phyloP scores from a whole-genome alignment of 805 yeast genomes.

The Jamesozyma jinghongensis region DNA sequence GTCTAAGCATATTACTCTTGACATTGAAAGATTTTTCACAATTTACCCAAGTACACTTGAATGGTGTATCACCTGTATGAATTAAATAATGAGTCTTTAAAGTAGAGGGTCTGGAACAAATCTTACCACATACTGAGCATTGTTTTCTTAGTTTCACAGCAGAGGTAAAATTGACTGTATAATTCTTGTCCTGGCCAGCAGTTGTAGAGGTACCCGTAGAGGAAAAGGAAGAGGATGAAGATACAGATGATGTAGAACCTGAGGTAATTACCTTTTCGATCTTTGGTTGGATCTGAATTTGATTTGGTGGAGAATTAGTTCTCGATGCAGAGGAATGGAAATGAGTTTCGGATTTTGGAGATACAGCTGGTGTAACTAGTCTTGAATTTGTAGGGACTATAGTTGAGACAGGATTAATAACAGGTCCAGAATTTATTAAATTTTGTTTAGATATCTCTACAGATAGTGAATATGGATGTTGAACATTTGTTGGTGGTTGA shows the following conservation, averaged over 20 bases:
- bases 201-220: background rate
- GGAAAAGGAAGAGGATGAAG: too few relatives aligned
- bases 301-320: background rate
- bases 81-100: constrained; percentile 69
- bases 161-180: constrained; percentile 6
- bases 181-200: constrained; percentile 1
- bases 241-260: too few relatives aligned
- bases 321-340: background rate
- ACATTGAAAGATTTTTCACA: constrained; percentile 69
- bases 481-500: too few relatives aligned
- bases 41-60: constrained; percentile 48
- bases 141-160: constrained; percentile 6
- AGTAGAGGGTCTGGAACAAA: constrained; percentile 75
- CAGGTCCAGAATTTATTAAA: too few relatives aligned
- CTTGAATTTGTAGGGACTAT: too few relatives aligned
- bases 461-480: too few relatives aligned
- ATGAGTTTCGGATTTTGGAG: background rate
- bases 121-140: constrained; percentile 45
- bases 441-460: too few relatives aligned
- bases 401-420: too few relatives aligned
- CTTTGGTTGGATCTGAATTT: too few relatives aligned
- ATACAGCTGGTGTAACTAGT: background rate
- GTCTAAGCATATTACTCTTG: constrained; percentile 74
- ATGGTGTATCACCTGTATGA: constrained; percentile 75
- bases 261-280: too few relatives aligned